Evolutionary conservation across 164 flowering plant genomes (phyloP), one percentile per base, ranked within the genome.

Genomic region (Amborella trichopoda): DNA sequence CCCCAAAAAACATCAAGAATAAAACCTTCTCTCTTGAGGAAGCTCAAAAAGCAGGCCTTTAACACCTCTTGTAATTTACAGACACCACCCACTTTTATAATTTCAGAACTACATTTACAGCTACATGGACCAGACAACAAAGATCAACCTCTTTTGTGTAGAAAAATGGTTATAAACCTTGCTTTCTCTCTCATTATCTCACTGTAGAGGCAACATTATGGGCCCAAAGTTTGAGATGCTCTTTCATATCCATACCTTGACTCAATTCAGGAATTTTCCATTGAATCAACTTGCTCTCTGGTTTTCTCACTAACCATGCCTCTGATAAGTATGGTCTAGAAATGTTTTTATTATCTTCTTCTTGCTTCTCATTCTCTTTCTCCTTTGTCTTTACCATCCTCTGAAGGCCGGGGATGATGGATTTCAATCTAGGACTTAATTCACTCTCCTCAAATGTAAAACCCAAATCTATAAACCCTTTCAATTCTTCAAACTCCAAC

Each of bases 381-480:
- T 17, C 52, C 0, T 41, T 50, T 4, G 58, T 47, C 48, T 49
- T 53, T 10, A 70, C 73, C 44, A 75, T 22, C 48, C 74, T 73
- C 20, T 75, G 78, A 46, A 83, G 52, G 38, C 93, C 93, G 17
- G 86, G 94, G 54, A 83, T 44, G n/a, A 77, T 76, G 1, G 78
- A 66, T 27, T 55, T 77, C 71, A 83, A 61, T 36, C 49, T 63
- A 25, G 86, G 63, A 41, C 73, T 68, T 23, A 48, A 63, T 43
- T 71, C 86, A 54, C 68, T 74, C 45, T 74, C 81, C 0, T 73
- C 61, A 54, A 82, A 82, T 20, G 68, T 73, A 65, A 82, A 82
- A 2, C 91, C 91, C 44, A 83, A 48, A 65, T 78, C 94, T 73
- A 71, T 75, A 48, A 81, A 80, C 57, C 94, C 94, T 64, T 78